Evolutionary conservation across 257 asterid genomes (phyloP).

Genomic region (Przewalskia tangutica): DNA sequence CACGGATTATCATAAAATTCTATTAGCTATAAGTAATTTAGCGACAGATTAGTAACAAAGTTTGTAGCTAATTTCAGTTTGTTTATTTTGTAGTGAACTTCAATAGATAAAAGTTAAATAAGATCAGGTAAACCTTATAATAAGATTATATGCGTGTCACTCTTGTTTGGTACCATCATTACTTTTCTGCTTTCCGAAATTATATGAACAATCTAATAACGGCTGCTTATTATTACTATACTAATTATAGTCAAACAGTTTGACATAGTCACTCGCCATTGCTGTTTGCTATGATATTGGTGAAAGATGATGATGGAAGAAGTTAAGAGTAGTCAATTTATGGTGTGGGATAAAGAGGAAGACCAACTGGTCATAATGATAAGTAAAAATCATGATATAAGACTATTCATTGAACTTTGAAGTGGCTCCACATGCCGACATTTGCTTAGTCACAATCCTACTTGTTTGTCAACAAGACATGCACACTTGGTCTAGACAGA

Average conservation of each 20-base stretch:
- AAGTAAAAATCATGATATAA: background rate
- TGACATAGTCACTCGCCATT: background rate
- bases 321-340: background rate
- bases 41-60: no score
- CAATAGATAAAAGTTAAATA: no score
- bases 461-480: background rate
- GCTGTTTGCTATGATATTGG: background rate
- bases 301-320: background rate
- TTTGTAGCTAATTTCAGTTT: no score
- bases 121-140: no score
- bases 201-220: background rate
- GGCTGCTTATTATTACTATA: background rate
- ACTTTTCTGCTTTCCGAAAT: background rate
- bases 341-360: background rate
- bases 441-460: slow-evolving; percentile 1
- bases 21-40: no score
- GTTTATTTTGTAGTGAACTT: no score
- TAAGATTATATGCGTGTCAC: background rate
- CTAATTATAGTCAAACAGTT: background rate
- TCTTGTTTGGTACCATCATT: background rate
- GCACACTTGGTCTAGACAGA: background rate
- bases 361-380: background rate
- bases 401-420: background rate
- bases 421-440: background rate
- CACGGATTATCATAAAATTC: no score